Base-by-base conservation (phyloP, 139 green algal genomes). In the Chlorella sp. region DNA sequence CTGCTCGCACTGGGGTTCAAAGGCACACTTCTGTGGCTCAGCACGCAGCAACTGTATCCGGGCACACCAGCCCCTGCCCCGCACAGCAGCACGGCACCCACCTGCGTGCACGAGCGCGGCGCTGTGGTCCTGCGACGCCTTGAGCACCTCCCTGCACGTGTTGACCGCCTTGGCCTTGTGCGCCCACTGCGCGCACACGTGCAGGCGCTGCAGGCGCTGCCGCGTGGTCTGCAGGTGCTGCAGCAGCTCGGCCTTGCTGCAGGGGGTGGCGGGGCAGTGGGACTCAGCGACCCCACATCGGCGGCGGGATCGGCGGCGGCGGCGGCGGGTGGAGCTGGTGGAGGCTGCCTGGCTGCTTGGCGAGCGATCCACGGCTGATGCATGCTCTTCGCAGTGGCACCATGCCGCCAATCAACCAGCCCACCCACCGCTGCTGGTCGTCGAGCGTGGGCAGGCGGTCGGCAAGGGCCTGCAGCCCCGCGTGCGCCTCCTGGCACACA, bases 161-260 rank as follows among this genome's bases (percentile, higher is more conserved):
- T n/a, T 87, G 65, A 75, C 74, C 28, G 75, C 82, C 60, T 46
- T 58, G 34, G 92, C 90, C 87, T 94, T 89, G 73, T 87, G 64
- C 40, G 74, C 83, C 91, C 91, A 94, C 36, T 89, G 80, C 8
- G 84, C 48, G 41, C 92, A 41, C 51, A 94, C 88, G 11, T 91
- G 85, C 30, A 94, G 87, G 43, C 91, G 86, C 64, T 92, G 82
- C 43, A 94, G 80, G 34, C 72, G 87, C 81, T 94, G 91, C n/a
- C 84, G 84, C 32, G 73, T 84, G 43, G 70, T 60, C 56, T 89
- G 80, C 22, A 94, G 76, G 74, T 89, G 84, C 65, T 81, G 77
- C 62, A 94, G 81, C 65, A 94, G 83, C 68, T 43, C 62, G 28
- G 84, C 54, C 38, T 92, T 93, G 40, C 90, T 89, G 81, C 68